A percentile compares a stretch with the other conserved stretches of the same genome.
Conservation (phyloP, 2,329 filamentous ascomycete species). For the Grosmannia serpens region DNA sequence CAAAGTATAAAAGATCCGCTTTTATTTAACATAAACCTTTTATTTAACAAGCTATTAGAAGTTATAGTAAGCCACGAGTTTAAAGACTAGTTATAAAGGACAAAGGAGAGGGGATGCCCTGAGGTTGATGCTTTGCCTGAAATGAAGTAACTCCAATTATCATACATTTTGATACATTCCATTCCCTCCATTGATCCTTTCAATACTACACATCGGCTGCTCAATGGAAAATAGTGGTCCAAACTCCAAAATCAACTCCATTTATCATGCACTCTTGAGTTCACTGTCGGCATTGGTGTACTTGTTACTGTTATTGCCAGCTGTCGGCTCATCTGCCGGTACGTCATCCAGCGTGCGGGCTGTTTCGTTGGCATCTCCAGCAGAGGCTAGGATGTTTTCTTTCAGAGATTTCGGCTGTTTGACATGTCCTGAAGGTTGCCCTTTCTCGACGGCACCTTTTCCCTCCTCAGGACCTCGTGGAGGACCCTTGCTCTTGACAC, state of each 20-base stretch:
- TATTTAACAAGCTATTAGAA: no score
- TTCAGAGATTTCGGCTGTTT: not conserved
- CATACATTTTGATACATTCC: not conserved
- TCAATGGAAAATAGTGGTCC: not conserved
- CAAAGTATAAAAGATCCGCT: no score
- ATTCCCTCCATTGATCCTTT: no score
- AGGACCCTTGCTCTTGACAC: constrained; percentile 7
- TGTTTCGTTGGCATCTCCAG: not conserved
- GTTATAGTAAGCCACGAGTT: no score
- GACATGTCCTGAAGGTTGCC: not conserved
- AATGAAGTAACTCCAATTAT: not conserved
- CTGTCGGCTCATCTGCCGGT: not conserved
- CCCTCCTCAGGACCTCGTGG: not conserved
- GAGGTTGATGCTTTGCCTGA: not conserved
- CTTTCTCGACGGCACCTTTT: not conserved
- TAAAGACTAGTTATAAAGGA: no score
- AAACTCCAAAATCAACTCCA: not conserved
- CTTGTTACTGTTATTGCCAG: not conserved
- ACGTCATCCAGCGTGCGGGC: not conserved
- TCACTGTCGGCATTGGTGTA: not conserved
- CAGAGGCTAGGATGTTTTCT: not conserved
- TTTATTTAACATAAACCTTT: no score
- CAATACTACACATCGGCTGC: no score
- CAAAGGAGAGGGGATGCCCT: not conserved
- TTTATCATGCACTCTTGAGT: not conserved